phyloP scores from a whole-genome alignment of 345 rosid genomes.

The Hibiscus mutabilis region DNA sequence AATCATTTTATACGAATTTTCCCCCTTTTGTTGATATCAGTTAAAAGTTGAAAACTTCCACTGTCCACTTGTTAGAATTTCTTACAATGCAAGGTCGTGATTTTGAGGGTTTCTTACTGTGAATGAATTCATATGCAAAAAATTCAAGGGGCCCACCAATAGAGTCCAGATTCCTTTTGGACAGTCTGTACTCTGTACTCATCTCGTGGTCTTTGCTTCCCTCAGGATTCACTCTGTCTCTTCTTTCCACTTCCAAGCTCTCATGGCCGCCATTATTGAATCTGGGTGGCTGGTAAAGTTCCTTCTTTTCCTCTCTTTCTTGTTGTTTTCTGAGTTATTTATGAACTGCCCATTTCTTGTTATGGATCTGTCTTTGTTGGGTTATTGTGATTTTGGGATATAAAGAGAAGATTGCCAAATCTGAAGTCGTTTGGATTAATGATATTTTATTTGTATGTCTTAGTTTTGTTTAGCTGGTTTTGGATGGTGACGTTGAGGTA shows the following conservation, averaged over 20 bases:
- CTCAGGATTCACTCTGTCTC: conserved; percentile 14
- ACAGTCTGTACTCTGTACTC: conserved; percentile 11
- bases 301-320: conserved; percentile 9
- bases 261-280: conserved; percentile 69
- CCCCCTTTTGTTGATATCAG: background rate
- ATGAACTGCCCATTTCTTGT: conserved; percentile 3
- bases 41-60: background rate
- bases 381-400: background rate
- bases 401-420: background rate
- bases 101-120: background rate
- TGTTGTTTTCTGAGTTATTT: background rate
- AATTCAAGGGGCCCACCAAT: background rate
- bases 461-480: background rate
- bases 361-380: conserved; percentile 8
- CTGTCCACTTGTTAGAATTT: background rate
- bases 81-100: background rate
- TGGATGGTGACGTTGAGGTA: background rate
- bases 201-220: conserved; percentile 8
- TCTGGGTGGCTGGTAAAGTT: conserved; percentile 72
- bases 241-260: conserved; percentile 9
- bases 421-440: background rate
- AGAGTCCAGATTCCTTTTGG: conserved; percentile 15
- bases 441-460: background rate
- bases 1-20: too few species aligned
- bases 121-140: background rate